Percentiles rank a stretch among this genome's conserved stretches.
Evolutionary conservation across 257 asterid species (phyloP).

Genomic region (Nicotiana tabacum): DNA sequence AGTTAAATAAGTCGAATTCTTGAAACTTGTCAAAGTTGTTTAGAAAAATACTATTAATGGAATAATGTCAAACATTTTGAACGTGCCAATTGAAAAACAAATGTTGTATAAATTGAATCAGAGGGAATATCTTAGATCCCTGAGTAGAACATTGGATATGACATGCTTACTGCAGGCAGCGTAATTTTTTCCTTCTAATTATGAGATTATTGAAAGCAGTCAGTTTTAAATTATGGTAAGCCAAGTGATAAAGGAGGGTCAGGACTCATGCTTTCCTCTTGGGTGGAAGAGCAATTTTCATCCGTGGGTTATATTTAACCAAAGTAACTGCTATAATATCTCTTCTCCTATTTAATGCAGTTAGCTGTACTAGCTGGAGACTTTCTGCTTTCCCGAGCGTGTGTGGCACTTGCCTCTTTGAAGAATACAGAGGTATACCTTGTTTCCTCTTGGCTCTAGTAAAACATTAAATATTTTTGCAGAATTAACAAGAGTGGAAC

Average conservation of each 20-base stretch:
- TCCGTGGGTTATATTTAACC: not conserved
- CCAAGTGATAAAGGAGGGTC: not conserved
- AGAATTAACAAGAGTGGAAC: not conserved
- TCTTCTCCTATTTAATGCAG: constrained; percentile 38
- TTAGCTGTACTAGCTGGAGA: constrained; percentile 94
- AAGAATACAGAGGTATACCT: constrained; percentile 76
- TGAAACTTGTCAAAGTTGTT: not conserved
- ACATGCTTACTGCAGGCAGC: not conserved
- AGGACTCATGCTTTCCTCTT: not conserved
- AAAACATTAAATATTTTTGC: not conserved
- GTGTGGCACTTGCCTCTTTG: constrained; percentile 93
- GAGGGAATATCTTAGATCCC: not conserved
- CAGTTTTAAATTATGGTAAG: not conserved
- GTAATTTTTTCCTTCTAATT: not conserved
- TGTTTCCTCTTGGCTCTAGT: not conserved
- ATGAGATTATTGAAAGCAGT: not conserved
- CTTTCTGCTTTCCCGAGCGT: constrained; percentile 89
- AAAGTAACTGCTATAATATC: not conserved
- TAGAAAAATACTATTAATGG: not conserved
- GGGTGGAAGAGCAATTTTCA: not conserved
- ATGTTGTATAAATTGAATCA: not conserved
- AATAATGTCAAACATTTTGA: not conserved
- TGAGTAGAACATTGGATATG: constrained; percentile 3
- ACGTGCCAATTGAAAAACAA: not conserved
- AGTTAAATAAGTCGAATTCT: not conserved